Evolutionary conservation across 805 yeast species (phyloP), one percentile per base, ranked within the genome.

Genomic region (Candida dendrica): DNA sequence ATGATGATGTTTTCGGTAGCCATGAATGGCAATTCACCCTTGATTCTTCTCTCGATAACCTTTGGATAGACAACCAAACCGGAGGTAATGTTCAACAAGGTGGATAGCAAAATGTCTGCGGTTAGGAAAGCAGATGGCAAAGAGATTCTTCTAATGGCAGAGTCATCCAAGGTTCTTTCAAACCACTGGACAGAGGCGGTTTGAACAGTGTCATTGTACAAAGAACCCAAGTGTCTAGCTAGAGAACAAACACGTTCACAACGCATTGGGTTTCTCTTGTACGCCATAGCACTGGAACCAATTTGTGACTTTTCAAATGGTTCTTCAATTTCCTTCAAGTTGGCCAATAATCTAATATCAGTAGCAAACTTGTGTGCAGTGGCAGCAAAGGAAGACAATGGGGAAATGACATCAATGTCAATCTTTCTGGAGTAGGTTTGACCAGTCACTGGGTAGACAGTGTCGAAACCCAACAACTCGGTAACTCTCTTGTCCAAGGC

Each of bases 241-340:
- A 93, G 76, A n/a, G 98, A 93, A 71, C 98, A 93, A 46, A 93
- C 97, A 67, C 98, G 81, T 73, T 93, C 98, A 61, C 91, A 84
- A 73, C 98, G 84, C 98, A 93, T 93, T 66, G 98, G 98, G 71
- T 93, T 93, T 72, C 98, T 84, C 79, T 93, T 93, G 75, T 93
- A 93, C 26, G 98, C 98, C 98, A 93, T 93, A 35, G 98, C 98
- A 42, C 88, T 77, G 11, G 97, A 89, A 34, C 98, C 98, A 60
- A 93, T 93, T 74, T 93, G 98, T n/a, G 90, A 80, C 70, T 86
- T 87, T 73, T 93, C 98, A 62, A 93, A 93, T 24, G 98, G 98
- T 69, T 93, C 98, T 71, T 93, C 98, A 51, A 93, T 69, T 72
- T 93, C 98, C 71, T 93, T 93, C 71, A 93, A 77, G 69, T 93